phyloP scores from a whole-genome alignment of 192 early-diverging fungal species.

The Backusella macrospora region DNA sequence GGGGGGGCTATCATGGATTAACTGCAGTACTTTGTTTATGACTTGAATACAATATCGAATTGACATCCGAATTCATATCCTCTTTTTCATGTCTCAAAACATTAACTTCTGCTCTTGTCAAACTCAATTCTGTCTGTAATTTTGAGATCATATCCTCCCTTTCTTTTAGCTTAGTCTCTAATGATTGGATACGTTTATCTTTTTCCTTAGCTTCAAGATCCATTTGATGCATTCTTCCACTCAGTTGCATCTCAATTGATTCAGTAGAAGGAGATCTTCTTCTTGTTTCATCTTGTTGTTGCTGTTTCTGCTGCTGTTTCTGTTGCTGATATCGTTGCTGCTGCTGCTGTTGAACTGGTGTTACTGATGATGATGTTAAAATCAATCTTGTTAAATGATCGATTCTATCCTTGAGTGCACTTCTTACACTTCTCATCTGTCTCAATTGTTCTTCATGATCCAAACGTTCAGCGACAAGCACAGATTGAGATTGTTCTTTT shows the following conservation, averaged over 20 bases:
- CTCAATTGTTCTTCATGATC: constrained; percentile 59
- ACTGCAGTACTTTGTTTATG: background rate
- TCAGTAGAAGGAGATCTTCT: background rate
- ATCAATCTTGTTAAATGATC: constrained; percentile 87
- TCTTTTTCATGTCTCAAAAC: constrained; percentile 4
- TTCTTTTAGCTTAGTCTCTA: constrained; percentile 14
- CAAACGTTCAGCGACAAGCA: constrained; percentile 34
- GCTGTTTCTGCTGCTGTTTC: background rate
- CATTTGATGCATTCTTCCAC: background rate
- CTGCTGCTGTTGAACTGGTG: constrained; percentile 38
- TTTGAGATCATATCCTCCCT: constrained; percentile 5
- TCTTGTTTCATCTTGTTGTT: background rate
- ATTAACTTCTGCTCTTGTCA: constrained; percentile 46
- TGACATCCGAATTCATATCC: background rate
- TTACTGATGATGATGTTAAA: constrained; percentile 68
- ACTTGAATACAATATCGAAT: background rate
- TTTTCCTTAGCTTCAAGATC: constrained; percentile 23
- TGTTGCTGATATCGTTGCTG: background rate
- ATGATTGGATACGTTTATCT: constrained; percentile 21
- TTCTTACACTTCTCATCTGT: constrained; percentile 60
- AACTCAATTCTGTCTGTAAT: constrained; percentile 46
- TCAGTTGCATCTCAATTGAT: background rate
- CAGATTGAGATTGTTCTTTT: constrained; percentile 51
- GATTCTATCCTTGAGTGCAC: constrained; percentile 78
- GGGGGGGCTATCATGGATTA: background rate